Conservation (phyloP, 1,284 basidiomycete species). For the Puccinia novopanici region DNA sequence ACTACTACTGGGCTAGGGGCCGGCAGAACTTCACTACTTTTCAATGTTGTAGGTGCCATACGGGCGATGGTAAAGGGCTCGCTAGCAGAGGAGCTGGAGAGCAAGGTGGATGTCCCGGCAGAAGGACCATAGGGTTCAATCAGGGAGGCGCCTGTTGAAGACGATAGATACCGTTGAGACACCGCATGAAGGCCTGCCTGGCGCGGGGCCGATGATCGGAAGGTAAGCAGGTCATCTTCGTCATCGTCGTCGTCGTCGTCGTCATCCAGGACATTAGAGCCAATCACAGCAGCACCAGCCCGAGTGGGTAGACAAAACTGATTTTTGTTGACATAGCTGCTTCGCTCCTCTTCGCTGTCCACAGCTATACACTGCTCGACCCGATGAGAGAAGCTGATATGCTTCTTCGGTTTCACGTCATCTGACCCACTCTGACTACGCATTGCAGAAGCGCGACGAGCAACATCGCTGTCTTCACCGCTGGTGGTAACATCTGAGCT, state of each 20-base stretch:
- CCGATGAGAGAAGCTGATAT: too few relatives aligned
- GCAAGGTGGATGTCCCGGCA: slow-evolving; percentile 55
- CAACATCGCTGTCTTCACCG: too few relatives aligned
- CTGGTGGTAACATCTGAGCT: too few relatives aligned
- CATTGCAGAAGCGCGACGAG: too few relatives aligned
- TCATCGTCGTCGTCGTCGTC: slow-evolving; percentile 62
- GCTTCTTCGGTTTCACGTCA: too few relatives aligned
- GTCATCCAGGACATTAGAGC: too few relatives aligned
- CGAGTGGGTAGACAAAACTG: too few relatives aligned
- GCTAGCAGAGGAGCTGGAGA: slow-evolving; percentile 57
- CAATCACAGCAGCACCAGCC: too few relatives aligned
- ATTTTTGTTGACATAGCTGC: too few relatives aligned
- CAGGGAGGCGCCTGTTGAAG: slow-evolving; percentile 34
- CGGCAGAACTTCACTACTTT: slow-evolving; percentile 66
- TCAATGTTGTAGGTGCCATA: slow-evolving; percentile 89
- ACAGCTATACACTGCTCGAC: too few relatives aligned
- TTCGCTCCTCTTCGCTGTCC: too few relatives aligned
- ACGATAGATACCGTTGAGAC: slow-evolving; percentile 31
- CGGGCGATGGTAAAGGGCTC: slow-evolving; percentile 85
- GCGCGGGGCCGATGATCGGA: slow-evolving; percentile 54
- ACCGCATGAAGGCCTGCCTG: slow-evolving; percentile 45
- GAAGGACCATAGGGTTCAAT: slow-evolving; percentile 64
- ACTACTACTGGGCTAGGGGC: slow-evolving; percentile 66
- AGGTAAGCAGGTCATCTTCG: slow-evolving; percentile 67
- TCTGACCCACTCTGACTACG: too few relatives aligned